These are phyloP conservation scores for Leccinum pallidistipes DNA, from an alignment of 1,284 basidiomycete genomes.

Conservation along the genomic window DNA sequence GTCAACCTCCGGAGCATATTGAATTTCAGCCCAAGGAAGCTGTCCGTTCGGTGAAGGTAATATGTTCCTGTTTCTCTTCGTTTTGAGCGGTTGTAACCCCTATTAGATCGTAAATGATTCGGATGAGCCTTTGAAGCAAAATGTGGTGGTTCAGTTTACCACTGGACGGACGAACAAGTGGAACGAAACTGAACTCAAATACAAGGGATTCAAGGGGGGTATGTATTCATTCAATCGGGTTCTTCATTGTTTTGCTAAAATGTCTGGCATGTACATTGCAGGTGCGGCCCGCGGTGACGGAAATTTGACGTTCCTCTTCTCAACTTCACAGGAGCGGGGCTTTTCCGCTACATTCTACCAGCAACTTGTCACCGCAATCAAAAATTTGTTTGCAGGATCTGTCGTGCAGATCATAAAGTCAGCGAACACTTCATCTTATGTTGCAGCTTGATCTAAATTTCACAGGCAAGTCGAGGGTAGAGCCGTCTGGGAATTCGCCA, in stretches of 20 bases:
- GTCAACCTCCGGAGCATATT: slow-evolving; percentile 14
- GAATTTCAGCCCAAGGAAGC: slow-evolving; percentile 23
- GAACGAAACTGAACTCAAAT: slow-evolving; percentile 14
- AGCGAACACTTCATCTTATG: slow-evolving; percentile 5
- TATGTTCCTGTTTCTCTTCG: not conserved
- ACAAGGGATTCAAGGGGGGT: slow-evolving; percentile 28
- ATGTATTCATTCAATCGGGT: not conserved
- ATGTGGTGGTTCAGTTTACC: slow-evolving; percentile 28
- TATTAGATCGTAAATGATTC: slow-evolving; percentile 28
- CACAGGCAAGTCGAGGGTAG: slow-evolving; percentile 19
- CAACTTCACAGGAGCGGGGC: slow-evolving; percentile 18
- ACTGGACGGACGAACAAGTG: slow-evolving; percentile 10
- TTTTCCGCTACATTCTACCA: slow-evolving; percentile 29
- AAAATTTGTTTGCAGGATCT: not conserved
- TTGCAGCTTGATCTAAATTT: not conserved
- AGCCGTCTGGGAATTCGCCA: slow-evolving; percentile 19
- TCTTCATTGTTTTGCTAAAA: not conserved
- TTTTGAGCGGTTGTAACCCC: not conserved
- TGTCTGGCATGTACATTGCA: slow-evolving; percentile 9
- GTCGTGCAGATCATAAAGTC: slow-evolving; percentile 17
- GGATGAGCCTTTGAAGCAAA: slow-evolving; percentile 4
- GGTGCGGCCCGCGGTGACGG: slow-evolving; percentile 14
- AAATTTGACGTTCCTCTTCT: slow-evolving; percentile 23
- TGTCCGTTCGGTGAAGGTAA: slow-evolving; percentile 18
- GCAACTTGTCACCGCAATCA: slow-evolving; percentile 15